phyloP scores from a whole-genome alignment of 768 basidiomycete species.

The Mycena vitilis region DNA sequence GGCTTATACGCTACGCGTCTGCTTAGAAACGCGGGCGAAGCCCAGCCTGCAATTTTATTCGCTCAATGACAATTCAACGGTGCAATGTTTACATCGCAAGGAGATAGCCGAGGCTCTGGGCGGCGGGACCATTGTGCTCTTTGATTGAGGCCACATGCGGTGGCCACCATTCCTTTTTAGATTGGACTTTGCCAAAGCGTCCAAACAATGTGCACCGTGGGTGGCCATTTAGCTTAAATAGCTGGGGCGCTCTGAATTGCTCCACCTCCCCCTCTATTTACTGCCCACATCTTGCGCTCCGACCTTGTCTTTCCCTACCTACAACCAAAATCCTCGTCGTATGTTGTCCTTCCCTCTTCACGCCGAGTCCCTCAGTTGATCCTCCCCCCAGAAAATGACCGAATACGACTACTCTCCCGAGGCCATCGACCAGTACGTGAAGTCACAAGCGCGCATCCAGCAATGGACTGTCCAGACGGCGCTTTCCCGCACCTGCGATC shows the following conservation, averaged over 20 bases:
- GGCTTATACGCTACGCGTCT: too few relatives aligned
- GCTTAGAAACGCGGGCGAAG: too few relatives aligned
- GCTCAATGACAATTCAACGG: too few relatives aligned
- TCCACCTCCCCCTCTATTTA: neutral
- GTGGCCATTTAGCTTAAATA: neutral
- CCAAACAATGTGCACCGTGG: neutral
- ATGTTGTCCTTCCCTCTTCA: neutral
- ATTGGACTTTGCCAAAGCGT: conserved; percentile 11
- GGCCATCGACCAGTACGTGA: conserved; percentile 58
- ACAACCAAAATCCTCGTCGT: neutral
- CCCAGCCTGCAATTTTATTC: too few relatives aligned
- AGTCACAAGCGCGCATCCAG: conserved; percentile 60
- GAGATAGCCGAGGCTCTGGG: too few relatives aligned
- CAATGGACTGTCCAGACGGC: conserved; percentile 57
- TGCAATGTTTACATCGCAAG: too few relatives aligned
- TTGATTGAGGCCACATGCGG: neutral
- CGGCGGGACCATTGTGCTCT: neutral
- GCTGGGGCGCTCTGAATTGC: neutral
- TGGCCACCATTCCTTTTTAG: conserved; percentile 5
- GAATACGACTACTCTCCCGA: conserved; percentile 73
- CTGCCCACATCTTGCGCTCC: neutral
- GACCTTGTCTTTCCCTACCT: neutral
- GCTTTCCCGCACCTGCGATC: conserved; percentile 39
- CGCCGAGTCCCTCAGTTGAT: neutral
- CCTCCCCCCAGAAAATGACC: conserved; percentile 52